Evolutionary conservation across 441 rosid genomes (phyloP), one percentile per base, ranked within the genome.

Genomic region (Oxalis stricta): DNA sequence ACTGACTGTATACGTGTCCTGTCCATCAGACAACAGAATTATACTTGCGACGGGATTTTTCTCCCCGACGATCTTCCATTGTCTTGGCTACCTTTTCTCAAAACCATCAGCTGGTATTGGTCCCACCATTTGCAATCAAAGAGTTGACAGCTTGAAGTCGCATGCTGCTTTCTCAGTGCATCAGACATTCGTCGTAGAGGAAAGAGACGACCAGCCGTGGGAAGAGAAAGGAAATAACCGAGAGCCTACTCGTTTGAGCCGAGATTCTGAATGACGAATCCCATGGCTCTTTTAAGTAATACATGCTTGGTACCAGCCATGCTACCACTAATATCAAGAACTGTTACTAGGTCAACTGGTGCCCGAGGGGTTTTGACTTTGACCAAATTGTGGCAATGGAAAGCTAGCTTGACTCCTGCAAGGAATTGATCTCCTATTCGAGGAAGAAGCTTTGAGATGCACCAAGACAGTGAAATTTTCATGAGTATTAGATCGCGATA

Each of bases 251-350:
- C 89, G 11, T 66, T 65, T 7, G 80, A 71, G 18, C 82, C 77
- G 18, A 80, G 89, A 53, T 77, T 77, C 60, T 76, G 89, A 32
- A 80, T 74, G 44, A 80, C 82, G 48, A 80, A 80, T 5, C 89
- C 89, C 89, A 80, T 74, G 2, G 89, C 89, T 66, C 77, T 61
- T 65, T 80, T 80, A 56, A 80, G 59, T 68, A 80, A 60, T 0
- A 82, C 89, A 26, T 76, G 69, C 48, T 80, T 80, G 43, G 82
- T 74, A 35, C 89, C 89, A 0, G 77, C 77, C 89, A 80, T 80
- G 73, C 89, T 80, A 51, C 89, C 89, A 16, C 89, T 80, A 31
- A 80, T 76, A 47, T 80, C 89, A 62, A 80, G 84, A 39, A 80
- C 84, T 0, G 89, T 77, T 16, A 80, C 75, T 28, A 80, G 76